Conservation (phyloP, 352 stramenopile species). For the Phytopythium delawarense region DNA sequence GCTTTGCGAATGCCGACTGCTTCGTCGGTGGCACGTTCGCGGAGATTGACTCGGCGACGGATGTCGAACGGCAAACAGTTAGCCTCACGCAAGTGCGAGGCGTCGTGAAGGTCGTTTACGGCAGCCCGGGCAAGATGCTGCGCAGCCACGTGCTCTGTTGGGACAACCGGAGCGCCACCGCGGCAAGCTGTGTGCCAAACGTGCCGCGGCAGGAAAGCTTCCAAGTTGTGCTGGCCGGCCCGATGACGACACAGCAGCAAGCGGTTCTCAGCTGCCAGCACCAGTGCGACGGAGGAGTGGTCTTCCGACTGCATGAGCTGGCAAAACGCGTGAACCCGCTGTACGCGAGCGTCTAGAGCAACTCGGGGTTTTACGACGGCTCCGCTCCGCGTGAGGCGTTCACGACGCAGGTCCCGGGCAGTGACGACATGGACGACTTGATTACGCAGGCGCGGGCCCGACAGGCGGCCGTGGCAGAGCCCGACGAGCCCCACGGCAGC, state of each 20-base stretch:
- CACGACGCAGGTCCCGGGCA: neutral
- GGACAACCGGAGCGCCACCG: constrained; percentile 19
- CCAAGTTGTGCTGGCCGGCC: neutral
- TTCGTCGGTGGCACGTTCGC: neutral
- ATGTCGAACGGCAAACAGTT: neutral
- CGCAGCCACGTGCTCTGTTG: constrained; percentile 27
- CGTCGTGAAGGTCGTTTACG: constrained; percentile 14
- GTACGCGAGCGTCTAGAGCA: neutral
- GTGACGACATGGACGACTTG: neutral
- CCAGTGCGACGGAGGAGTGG: constrained; percentile 20
- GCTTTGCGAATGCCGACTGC: neutral
- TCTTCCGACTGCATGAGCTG: neutral
- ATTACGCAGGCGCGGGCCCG: neutral
- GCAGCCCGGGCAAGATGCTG: constrained; percentile 16
- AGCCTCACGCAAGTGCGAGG: neutral
- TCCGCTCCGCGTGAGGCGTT: too few relatives aligned
- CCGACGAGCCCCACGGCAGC: too few relatives aligned
- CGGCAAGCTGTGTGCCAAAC: constrained; percentile 8
- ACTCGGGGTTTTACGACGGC: neutral
- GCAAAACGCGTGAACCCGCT: constrained; percentile 14
- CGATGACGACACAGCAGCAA: neutral
- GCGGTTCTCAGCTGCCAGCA: constrained; percentile 10
- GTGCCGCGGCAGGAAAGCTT: neutral
- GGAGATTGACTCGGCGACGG: neutral
- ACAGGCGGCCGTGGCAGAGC: too few relatives aligned